A percentile compares a stretch with the other conserved stretches of the same genome.
These are phyloP conservation scores for Lactuca saligna DNA, from an alignment of 129 eudicot species.

Conservation along the genomic window DNA sequence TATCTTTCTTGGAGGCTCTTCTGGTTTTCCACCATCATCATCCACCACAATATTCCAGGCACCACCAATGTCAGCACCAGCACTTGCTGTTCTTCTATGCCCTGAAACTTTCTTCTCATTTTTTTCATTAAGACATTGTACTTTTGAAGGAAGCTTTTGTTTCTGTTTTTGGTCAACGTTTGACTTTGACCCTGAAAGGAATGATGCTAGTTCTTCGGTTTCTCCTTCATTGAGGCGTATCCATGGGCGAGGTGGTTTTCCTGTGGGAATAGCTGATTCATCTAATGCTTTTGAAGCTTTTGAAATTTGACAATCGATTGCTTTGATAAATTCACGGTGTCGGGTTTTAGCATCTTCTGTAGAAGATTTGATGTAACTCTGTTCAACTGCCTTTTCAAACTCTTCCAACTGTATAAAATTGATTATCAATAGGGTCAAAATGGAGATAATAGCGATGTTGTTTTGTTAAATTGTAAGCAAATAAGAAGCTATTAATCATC, in stretches of 20 bases:
- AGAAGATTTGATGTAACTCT: conserved; percentile 46
- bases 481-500: neutral
- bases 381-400: conserved; percentile 65
- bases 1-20: conserved; percentile 64
- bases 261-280: conserved; percentile 45
- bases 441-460: no score
- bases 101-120: conserved; percentile 48
- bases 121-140: conserved; percentile 2
- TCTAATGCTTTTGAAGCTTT: conserved; percentile 52
- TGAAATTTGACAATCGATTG: conserved; percentile 63
- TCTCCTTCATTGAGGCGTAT: conserved; percentile 86
- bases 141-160: neutral
- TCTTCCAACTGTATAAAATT: conserved; percentile 70
- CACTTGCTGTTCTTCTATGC: conserved; percentile 94
- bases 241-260: conserved; percentile 82
- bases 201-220: conserved; percentile 68
- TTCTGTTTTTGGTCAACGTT: conserved; percentile 25
- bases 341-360: conserved; percentile 60
- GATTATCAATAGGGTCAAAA: no score
- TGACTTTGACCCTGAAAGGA: conserved; percentile 60
- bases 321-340: conserved; percentile 62
- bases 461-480: no score
- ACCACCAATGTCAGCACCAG: conserved; percentile 78
- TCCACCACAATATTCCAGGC: conserved; percentile 59
- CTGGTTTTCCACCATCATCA: conserved; percentile 45